Evolutionary conservation across 352 stramenopile genomes (phyloP).

Genomic region (Phytophthora brassicae): DNA sequence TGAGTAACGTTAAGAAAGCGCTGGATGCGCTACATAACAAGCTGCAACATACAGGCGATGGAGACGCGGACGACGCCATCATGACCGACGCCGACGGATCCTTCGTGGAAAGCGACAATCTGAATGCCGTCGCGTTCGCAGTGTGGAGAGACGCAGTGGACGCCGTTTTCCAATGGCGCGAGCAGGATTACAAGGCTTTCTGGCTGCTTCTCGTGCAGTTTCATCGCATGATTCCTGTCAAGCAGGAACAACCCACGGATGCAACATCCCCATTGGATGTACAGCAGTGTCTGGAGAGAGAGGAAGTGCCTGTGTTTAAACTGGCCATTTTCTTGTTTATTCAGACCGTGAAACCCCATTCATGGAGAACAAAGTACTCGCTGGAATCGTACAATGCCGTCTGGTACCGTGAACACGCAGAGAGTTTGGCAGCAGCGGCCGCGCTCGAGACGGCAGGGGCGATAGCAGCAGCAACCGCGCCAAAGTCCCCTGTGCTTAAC

Average conservation of each 20-base stretch:
- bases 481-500: constrained; percentile 30
- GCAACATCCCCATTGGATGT: constrained; percentile 40
- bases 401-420: constrained; percentile 73
- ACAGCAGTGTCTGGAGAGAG: constrained; percentile 48
- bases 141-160: constrained; percentile 69
- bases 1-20: constrained; percentile 61
- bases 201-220: constrained; percentile 81
- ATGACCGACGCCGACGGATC: constrained; percentile 35
- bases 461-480: constrained; percentile 16
- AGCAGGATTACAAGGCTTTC: constrained; percentile 81
- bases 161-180: constrained; percentile 72
- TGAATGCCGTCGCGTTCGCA: constrained; percentile 48
- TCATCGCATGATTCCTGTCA: constrained; percentile 65
- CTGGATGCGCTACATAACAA: constrained; percentile 60
- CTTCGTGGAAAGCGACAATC: constrained; percentile 69
- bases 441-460: constrained; percentile 31
- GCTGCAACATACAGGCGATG: constrained; percentile 27
- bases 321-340: constrained; percentile 80
- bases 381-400: constrained; percentile 79
- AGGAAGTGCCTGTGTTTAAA: constrained; percentile 75
- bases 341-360: constrained; percentile 79
- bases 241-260: constrained; percentile 25
- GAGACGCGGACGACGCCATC: constrained; percentile 43
- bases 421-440: constrained; percentile 42
- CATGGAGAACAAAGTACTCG: constrained; percentile 72